Evolutionary conservation across 352 stramenopile species (phyloP).

Genomic region (Phytophthora europaea): DNA sequence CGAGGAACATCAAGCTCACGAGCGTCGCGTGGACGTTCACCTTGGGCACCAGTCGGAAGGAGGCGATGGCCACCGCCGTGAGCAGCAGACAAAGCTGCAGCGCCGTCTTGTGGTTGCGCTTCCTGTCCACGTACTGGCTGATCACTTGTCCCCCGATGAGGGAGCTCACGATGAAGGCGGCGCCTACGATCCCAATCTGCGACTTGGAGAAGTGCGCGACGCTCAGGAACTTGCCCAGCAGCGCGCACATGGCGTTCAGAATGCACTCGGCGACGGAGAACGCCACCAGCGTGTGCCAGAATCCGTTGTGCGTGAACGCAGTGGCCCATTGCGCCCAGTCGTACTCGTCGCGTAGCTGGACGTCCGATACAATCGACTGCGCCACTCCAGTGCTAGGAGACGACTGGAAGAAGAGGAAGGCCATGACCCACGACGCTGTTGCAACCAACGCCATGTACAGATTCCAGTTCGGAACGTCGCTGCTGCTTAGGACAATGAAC

Average conservation of each 20-base stretch:
- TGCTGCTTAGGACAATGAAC: constrained; percentile 55
- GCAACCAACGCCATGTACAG: constrained; percentile 52
- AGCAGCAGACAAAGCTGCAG: constrained; percentile 65
- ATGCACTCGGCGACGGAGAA: constrained; percentile 80
- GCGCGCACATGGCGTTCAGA: constrained; percentile 75
- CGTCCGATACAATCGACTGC: constrained; percentile 61
- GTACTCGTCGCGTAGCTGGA: constrained; percentile 74
- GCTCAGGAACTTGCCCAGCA: constrained; percentile 77
- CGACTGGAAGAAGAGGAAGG: constrained; percentile 52
- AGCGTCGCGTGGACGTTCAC: constrained; percentile 45
- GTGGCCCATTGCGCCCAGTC: constrained; percentile 78
- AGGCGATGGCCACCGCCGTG: constrained; percentile 48
- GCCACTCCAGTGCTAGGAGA: constrained; percentile 50
- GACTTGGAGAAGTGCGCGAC: constrained; percentile 70
- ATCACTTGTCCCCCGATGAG: constrained; percentile 77
- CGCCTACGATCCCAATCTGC: constrained; percentile 72
- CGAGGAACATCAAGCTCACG: constrained; percentile 59
- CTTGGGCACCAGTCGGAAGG: constrained; percentile 60
- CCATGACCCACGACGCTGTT: constrained; percentile 31
- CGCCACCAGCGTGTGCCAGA: constrained; percentile 66
- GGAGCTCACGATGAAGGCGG: constrained; percentile 77
- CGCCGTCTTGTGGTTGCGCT: constrained; percentile 67
- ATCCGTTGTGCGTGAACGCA: constrained; percentile 71
- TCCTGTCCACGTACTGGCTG: constrained; percentile 70
- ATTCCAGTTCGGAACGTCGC: constrained; percentile 57